Conservation (phyloP, 352 stramenopile genomes). For the Globisporangium uncinulatum region DNA sequence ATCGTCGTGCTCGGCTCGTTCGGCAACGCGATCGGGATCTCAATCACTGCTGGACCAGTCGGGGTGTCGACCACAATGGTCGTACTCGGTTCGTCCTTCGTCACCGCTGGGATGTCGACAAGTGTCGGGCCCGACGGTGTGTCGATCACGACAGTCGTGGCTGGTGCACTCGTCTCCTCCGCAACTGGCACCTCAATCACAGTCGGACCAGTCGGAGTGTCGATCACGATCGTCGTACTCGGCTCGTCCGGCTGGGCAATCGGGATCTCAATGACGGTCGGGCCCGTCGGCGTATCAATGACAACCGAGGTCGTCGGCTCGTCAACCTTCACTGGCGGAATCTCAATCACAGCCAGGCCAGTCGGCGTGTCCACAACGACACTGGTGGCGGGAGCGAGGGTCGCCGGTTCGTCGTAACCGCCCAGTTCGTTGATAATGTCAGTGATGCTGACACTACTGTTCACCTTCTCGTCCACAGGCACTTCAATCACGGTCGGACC, state of each 20-base stretch:
- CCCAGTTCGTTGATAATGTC: too few species aligned
- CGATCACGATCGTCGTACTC: background rate
- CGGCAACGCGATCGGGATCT: background rate
- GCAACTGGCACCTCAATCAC: background rate
- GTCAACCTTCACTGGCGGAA: too few species aligned
- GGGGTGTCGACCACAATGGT: slow-evolving; percentile 8
- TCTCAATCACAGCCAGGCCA: too few species aligned
- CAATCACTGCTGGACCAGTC: background rate
- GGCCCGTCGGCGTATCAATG: too few species aligned
- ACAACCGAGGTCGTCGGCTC: too few species aligned
- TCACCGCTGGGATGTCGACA: slow-evolving; percentile 1
- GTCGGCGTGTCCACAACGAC: slow-evolving; percentile 7
- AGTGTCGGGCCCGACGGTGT: background rate
- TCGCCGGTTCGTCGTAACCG: too few species aligned
- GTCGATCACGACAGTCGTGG: slow-evolving; percentile 3
- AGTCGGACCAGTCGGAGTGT: background rate
- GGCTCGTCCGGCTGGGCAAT: background rate
- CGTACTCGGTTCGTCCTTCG: background rate
- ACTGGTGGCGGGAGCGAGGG: background rate
- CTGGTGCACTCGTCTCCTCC: background rate
- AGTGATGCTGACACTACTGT: too few species aligned
- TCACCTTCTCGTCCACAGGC: too few species aligned
- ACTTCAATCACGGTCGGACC: too few species aligned
- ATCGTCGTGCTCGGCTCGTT: slow-evolving; percentile 4
- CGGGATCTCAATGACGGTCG: too few species aligned